Conservation (phyloP, 495 filamentous ascomycete species). For the Amorphotheca resinae region DNA sequence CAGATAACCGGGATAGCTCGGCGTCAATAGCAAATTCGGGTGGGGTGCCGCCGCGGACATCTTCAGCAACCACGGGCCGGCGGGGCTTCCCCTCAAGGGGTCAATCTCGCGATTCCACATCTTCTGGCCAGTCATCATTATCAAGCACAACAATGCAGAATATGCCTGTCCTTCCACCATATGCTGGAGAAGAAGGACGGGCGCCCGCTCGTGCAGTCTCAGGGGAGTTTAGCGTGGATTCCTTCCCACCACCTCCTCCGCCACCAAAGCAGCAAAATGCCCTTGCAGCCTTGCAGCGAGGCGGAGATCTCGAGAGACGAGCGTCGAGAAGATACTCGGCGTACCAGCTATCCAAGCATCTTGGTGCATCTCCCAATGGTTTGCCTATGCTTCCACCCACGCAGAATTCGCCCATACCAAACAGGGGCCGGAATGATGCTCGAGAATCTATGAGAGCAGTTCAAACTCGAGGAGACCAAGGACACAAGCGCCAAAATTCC, state of each 20-base stretch:
- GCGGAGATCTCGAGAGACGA: conserved; percentile 82
- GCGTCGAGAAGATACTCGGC: conserved; percentile 87
- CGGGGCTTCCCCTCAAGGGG: conserved; percentile 29
- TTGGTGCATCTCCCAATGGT: conserved; percentile 67
- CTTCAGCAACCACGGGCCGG: conserved; percentile 12
- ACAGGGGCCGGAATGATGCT: conserved; percentile 67
- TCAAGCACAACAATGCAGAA: conserved; percentile 60
- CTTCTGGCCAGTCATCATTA: conserved; percentile 42
- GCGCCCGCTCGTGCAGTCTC: conserved; percentile 23
- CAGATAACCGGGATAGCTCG: conserved; percentile 6
- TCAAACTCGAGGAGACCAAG: conserved; percentile 56
- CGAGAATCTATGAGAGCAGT: conserved; percentile 90
- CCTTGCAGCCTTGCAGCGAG: conserved; percentile 76
- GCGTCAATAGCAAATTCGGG: neutral
- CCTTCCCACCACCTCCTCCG: conserved; percentile 56
- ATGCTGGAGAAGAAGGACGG: conserved; percentile 42
- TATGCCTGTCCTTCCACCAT: conserved; percentile 52
- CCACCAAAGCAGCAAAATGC: conserved; percentile 78
- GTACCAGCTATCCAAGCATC: conserved; percentile 90
- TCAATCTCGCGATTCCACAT: conserved; percentile 31
- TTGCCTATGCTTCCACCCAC: conserved; percentile 70
- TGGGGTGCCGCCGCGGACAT: conserved; percentile 15
- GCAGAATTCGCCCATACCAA: conserved; percentile 78
- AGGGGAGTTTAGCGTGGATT: conserved; percentile 31
- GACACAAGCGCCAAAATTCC: conserved; percentile 51